Percentiles rank a stretch among this genome's conserved stretches.
Conservation (phyloP, 2,329 filamentous ascomycete species). For the Davidsoniella neocaledoniae region DNA sequence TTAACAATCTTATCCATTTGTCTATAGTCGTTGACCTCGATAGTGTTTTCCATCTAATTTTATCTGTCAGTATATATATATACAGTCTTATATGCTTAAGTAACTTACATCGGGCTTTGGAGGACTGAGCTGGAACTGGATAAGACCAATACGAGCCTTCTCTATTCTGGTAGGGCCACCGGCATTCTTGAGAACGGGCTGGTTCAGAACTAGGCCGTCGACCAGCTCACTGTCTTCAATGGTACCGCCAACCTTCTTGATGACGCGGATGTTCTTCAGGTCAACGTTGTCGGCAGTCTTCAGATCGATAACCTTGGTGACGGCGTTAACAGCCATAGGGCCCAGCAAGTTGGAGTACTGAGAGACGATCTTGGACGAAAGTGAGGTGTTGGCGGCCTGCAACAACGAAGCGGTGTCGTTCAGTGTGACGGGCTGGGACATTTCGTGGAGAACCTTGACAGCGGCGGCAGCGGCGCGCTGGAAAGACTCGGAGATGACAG, state of each 20-base stretch:
- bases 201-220: slow-evolving; percentile 82
- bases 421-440: slow-evolving; percentile 86
- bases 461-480: slow-evolving; percentile 82
- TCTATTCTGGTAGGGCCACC: slow-evolving; percentile 86
- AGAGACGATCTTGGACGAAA: slow-evolving; percentile 96
- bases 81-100: neutral
- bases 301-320: slow-evolving; percentile 87
- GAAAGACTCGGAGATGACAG: slow-evolving; percentile 93
- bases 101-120: slow-evolving; percentile 79
- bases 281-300: slow-evolving; percentile 95
- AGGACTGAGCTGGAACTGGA: slow-evolving; percentile 96
- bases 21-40: slow-evolving; percentile 96
- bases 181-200: slow-evolving; percentile 83
- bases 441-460: slow-evolving; percentile 79
- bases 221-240: slow-evolving; percentile 98
- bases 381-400: slow-evolving; percentile 89
- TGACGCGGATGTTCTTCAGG: slow-evolving; percentile 84
- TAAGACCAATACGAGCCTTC: slow-evolving; percentile 91
- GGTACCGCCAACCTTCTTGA: slow-evolving; percentile 95
- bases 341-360: slow-evolving; percentile 89
- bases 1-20: slow-evolving; percentile 99
- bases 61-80: neutral
- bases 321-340: slow-evolving; percentile 96
- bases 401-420: slow-evolving; percentile 77
- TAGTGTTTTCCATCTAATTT: slow-evolving; percentile 90